Evolutionary conservation across 345 rosid species (phyloP), one percentile per base, ranked within the genome.

Genomic region (Camelina laxa): DNA sequence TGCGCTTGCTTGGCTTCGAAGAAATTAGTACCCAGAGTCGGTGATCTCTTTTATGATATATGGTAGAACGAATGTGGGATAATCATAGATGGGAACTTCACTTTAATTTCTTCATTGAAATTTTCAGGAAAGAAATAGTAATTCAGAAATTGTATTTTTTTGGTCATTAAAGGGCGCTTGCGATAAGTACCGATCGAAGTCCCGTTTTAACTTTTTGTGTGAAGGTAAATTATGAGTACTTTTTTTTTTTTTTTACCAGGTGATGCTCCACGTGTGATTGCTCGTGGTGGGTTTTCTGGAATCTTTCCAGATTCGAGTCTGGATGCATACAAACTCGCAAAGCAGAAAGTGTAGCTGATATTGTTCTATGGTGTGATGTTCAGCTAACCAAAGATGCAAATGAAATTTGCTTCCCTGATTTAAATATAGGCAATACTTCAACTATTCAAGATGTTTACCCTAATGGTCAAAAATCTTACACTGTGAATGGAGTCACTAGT

Each of bases 201-300:
- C 36, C 39, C 2, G 8, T 9, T 9, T 8, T 36, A 36, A 36
- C 41, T 9, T 9, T 39, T 39, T 10, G 44, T 3, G 1, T 1
- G 4, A 41, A 41, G 13, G 13, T 1, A 41, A 41, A 4, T 4
- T 13, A 1, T 13, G 1, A 0, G 16, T 35, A 6, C 7, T 31
- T 31, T 0, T 4, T 2, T 13, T 7, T 31, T 9, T 16, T 72
- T 76, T 83, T 1, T 10, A 41, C 39, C 87, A 89, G 97, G 97
- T 53, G 58, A 75, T 14, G 49, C 67, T 22, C 93, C 98, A 5
- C 67, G 71, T 9, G 93, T 93, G 17, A 51, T 93, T 6, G 96
- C 97, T 14, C 86, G 84, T 10, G 98, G 93, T 54, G 97, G 98
- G n/a, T 90, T 89, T 80, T 91, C 97, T 0, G 98, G 98, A 65